Conservation (phyloP, 352 stramenopile species). For the Phytophthora rubi region DNA sequence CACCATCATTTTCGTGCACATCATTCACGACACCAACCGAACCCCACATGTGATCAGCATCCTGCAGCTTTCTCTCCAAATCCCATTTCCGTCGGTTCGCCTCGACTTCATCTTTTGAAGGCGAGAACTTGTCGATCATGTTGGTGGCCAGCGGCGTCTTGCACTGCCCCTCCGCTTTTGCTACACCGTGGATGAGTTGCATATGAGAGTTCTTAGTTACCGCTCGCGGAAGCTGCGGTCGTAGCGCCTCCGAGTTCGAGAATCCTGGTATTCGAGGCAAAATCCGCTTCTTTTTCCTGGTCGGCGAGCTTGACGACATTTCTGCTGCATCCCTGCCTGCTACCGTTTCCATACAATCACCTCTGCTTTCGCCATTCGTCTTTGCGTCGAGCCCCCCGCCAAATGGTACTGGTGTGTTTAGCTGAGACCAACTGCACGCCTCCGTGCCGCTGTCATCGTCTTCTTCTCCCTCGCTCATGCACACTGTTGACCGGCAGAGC, state of each 20-base stretch:
- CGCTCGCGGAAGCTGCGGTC: slow-evolving; percentile 26
- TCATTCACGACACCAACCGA: neutral
- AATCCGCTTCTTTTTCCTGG: slow-evolving; percentile 22
- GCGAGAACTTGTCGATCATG: slow-evolving; percentile 3
- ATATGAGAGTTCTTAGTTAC: slow-evolving; percentile 11
- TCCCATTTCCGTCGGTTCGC: slow-evolving; percentile 34
- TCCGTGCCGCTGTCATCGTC: slow-evolving; percentile 31
- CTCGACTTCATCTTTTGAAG: slow-evolving; percentile 21
- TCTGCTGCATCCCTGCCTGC: neutral
- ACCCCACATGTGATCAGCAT: slow-evolving; percentile 10
- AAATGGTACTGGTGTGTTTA: slow-evolving; percentile 27
- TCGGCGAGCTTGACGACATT: neutral
- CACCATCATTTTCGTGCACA: neutral
- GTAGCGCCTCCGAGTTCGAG: slow-evolving; percentile 35
- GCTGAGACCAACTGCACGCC: slow-evolving; percentile 28
- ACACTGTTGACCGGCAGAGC: slow-evolving; percentile 66
- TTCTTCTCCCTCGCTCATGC: slow-evolving; percentile 36
- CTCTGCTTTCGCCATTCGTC: neutral
- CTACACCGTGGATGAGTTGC: neutral
- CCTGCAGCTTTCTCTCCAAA: slow-evolving; percentile 33
- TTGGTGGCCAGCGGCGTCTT: neutral
- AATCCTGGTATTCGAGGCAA: slow-evolving; percentile 36
- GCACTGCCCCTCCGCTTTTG: neutral
- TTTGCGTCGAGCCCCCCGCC: neutral
- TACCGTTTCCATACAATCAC: neutral